Percentiles rank a stretch among this genome's conserved stretches.
phyloP scores from a whole-genome alignment of 805 yeast genomes.

The Wickerhamiella musiphila region DNA sequence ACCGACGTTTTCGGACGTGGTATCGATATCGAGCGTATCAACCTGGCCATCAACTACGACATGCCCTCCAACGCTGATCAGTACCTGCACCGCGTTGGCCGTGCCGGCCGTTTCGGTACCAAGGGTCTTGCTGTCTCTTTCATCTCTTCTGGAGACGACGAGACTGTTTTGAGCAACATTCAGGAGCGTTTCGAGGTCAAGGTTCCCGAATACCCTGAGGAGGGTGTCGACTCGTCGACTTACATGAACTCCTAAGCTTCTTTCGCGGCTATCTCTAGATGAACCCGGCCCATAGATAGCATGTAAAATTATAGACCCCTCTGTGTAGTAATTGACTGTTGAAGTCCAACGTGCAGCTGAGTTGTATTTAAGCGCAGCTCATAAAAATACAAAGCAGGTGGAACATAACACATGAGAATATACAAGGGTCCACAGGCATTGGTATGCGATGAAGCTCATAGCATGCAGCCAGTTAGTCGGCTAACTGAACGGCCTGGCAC shows the following conservation, averaged over 20 bases:
- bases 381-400: too few relatives aligned
- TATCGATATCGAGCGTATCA: slow-evolving; percentile 96
- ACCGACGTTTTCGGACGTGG: slow-evolving; percentile 99
- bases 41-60: slow-evolving; percentile 94
- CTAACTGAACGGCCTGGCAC: too few relatives aligned
- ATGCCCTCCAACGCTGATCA: slow-evolving; percentile 94
- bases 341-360: too few relatives aligned
- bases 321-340: too few relatives aligned
- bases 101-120: slow-evolving; percentile 99
- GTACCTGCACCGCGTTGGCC: slow-evolving; percentile 96
- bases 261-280: too few relatives aligned
- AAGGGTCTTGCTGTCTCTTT: slow-evolving; percentile 93
- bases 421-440: too few relatives aligned
- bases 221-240: slow-evolving; percentile 93
- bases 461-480: too few relatives aligned
- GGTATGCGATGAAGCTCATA: too few relatives aligned
- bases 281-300: too few relatives aligned
- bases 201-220: slow-evolving; percentile 89
- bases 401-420: too few relatives aligned
- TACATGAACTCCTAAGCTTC: slow-evolving; percentile 72
- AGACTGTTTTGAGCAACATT: slow-evolving; percentile 75
- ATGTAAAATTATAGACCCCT: too few relatives aligned
- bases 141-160: slow-evolving; percentile 72
- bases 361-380: too few relatives aligned
- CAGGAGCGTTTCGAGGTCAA: slow-evolving; percentile 96